phyloP scores from a whole-genome alignment of 2,329 filamentous ascomycete genomes.

The Fusarium sp. region DNA sequence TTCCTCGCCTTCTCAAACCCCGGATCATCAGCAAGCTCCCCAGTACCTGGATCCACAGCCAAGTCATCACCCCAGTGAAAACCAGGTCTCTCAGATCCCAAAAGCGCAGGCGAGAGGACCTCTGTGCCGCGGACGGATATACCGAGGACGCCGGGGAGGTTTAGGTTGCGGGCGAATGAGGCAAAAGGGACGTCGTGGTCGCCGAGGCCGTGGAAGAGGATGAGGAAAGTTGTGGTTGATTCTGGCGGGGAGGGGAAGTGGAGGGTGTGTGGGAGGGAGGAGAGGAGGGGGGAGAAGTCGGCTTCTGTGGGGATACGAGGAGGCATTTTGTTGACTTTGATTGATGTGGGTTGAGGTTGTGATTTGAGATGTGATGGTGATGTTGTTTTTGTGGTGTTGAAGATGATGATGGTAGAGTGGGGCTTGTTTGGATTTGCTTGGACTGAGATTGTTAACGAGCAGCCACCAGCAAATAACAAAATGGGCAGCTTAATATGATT shows the following conservation, averaged over 20 bases:
- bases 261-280: conserved; percentile 57
- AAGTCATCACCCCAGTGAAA: conserved; percentile 79
- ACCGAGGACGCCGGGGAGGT: conserved; percentile 81
- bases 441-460: not conserved
- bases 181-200: conserved; percentile 79
- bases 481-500: not conserved
- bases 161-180: conserved; percentile 74
- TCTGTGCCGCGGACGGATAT: conserved; percentile 79
- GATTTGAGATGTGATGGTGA: not conserved
- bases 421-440: not conserved
- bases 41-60: conserved; percentile 61
- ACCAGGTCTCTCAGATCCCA: conserved; percentile 50
- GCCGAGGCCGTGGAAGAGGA: conserved; percentile 88
- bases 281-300: conserved; percentile 61
- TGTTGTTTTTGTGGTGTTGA: conserved; percentile 6
- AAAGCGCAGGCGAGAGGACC: conserved; percentile 75
- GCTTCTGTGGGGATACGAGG: conserved; percentile 62
- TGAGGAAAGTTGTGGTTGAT: conserved; percentile 77
- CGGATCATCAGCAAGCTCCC: conserved; percentile 70
- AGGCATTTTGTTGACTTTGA: conserved; percentile 49
- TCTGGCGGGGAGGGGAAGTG: conserved; percentile 67
- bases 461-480: not conserved
- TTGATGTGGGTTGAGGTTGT: not conserved
- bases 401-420: not conserved
- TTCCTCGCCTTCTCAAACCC: conserved; percentile 65